A percentile compares a stretch with the other conserved stretches of the same genome.
phyloP scores from a whole-genome alignment of 352 stramenopile species.

The Pythium phragmitis region DNA sequence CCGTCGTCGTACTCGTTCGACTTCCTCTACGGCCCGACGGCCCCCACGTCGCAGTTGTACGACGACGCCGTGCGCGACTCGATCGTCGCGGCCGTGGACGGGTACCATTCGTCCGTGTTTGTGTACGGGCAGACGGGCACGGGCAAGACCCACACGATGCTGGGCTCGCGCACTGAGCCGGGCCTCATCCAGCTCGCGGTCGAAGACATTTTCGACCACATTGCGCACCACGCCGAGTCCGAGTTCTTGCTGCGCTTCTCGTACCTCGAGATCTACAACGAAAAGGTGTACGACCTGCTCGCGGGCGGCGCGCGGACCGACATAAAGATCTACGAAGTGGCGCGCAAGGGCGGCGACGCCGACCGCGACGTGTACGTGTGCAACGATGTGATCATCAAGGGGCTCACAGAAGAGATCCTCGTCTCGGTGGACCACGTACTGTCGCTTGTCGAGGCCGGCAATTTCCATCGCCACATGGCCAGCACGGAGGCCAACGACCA shows the following conservation, averaged over 20 bases:
- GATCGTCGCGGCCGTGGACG: constrained; percentile 68
- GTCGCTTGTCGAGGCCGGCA: constrained; percentile 81
- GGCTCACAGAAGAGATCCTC: constrained; percentile 80
- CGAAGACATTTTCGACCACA: constrained; percentile 85
- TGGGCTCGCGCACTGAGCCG: constrained; percentile 49
- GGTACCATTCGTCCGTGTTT: constrained; percentile 88
- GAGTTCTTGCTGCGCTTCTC: constrained; percentile 86
- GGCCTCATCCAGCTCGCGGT: constrained; percentile 87
- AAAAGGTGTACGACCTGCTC: constrained; percentile 96
- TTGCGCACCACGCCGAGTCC: constrained; percentile 51
- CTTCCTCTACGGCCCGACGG: constrained; percentile 76
- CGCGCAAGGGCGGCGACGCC: constrained; percentile 36
- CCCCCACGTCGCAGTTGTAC: constrained; percentile 78
- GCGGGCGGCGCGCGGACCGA: constrained; percentile 57
- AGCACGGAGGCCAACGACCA: constrained; percentile 76
- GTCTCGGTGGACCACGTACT: constrained; percentile 78
- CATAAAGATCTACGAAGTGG: constrained; percentile 77
- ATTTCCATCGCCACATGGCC: constrained; percentile 74
- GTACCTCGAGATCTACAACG: constrained; percentile 99
- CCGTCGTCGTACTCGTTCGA: constrained; percentile 86
- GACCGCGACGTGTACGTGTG: constrained; percentile 31
- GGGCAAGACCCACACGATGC: constrained; percentile 84
- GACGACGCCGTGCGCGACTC: constrained; percentile 77
- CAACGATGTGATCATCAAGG: constrained; percentile 87
- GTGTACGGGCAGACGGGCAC: constrained; percentile 92